These are phyloP conservation scores for Trichosanthes cucumerina DNA, from an alignment of 306 rosid genomes.

Conservation along the genomic window DNA sequence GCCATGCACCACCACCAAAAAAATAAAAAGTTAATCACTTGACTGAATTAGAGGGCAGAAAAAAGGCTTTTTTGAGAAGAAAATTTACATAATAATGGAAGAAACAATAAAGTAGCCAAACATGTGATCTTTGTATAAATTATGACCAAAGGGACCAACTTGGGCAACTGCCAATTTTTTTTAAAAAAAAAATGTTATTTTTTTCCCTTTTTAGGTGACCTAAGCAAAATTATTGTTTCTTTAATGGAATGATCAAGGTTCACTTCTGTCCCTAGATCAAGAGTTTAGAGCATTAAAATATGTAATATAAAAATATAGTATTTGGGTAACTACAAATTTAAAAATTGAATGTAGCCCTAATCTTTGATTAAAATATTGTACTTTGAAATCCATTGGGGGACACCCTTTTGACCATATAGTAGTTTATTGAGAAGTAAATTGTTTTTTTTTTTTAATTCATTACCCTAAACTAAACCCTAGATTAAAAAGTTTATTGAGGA, in stretches of 20 bases:
- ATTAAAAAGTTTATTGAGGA: neutral
- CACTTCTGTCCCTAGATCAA: neutral
- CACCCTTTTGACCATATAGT: neutral
- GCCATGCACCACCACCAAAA: neutral
- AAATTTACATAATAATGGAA: neutral
- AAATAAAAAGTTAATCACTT: neutral
- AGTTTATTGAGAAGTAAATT: neutral
- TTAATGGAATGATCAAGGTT: neutral
- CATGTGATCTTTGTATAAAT: neutral
- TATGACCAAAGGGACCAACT: constrained; percentile 1
- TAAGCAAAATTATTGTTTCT: neutral
- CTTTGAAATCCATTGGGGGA: neutral
- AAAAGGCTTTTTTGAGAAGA: neutral
- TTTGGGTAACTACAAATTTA: neutral
- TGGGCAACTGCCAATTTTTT: neutral
- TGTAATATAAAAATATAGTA: neutral
- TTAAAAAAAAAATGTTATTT: neutral
- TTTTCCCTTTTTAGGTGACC: neutral
- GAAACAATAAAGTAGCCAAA: neutral
- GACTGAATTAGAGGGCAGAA: neutral
- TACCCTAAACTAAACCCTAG: neutral
- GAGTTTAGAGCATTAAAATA: neutral
- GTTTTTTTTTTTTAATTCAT: neutral
- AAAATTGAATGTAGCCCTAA: neutral
- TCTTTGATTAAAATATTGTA: neutral